Conservation (phyloP, 2,329 filamentous ascomycete species). For the Colletotrichum zoysiae region DNA sequence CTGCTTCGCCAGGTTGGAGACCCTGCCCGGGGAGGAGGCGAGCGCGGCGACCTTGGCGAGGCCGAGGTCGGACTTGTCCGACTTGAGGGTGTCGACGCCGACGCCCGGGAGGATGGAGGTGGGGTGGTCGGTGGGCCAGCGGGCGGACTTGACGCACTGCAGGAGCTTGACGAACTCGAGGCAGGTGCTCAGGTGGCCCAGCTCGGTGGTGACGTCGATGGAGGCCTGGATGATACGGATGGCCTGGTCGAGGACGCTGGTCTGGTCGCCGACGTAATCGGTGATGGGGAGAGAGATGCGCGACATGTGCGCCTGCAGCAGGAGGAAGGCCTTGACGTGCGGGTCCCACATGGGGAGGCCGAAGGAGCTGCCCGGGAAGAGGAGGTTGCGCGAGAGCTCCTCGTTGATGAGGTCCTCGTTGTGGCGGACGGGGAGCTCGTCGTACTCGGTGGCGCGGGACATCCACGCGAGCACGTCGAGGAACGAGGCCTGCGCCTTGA, state of each 20-base stretch:
- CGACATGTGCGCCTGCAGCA: slow-evolving; percentile 95
- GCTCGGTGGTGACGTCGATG: slow-evolving; percentile 92
- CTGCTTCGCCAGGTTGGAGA: slow-evolving; percentile 60
- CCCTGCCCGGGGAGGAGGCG: slow-evolving; percentile 48
- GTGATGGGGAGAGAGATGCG: slow-evolving; percentile 92
- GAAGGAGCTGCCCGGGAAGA: slow-evolving; percentile 69
- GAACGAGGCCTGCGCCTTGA: slow-evolving; percentile 81
- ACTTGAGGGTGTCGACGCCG: slow-evolving; percentile 55
- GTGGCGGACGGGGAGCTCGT: slow-evolving; percentile 96
- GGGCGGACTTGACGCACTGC: slow-evolving; percentile 91
- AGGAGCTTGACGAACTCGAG: slow-evolving; percentile 86
- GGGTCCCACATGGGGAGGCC: slow-evolving; percentile 97
- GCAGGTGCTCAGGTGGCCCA: slow-evolving; percentile 84
- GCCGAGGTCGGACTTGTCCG: slow-evolving; percentile 53
- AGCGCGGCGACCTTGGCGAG: slow-evolving; percentile 59
- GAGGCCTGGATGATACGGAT: slow-evolving; percentile 97
- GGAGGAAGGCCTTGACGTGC: slow-evolving; percentile 94
- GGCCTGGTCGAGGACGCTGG: slow-evolving; percentile 89
- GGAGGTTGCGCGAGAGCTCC: slow-evolving; percentile 85
- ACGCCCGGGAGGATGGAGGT: slow-evolving; percentile 85
- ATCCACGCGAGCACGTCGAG: slow-evolving; percentile 91
- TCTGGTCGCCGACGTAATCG: slow-evolving; percentile 96
- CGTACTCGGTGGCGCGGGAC: slow-evolving; percentile 93
- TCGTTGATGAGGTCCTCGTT: slow-evolving; percentile 98
- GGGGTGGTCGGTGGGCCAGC: slow-evolving; percentile 88